These are phyloP conservation scores for Phoenix dactylifera DNA, from an alignment of 176 grass and related monocot species.

Conservation along the genomic window DNA sequence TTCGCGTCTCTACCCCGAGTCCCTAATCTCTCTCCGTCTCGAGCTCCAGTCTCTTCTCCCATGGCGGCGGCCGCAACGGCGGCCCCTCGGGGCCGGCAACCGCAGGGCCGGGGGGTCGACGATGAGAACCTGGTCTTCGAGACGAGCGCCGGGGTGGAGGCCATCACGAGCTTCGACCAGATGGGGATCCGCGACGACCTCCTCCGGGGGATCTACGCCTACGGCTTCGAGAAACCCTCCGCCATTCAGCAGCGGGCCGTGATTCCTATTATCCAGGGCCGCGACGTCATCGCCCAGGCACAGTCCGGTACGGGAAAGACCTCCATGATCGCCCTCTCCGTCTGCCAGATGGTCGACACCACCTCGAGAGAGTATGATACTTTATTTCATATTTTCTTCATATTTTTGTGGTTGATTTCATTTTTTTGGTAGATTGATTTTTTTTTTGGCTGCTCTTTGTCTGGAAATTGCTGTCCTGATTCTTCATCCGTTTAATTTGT, in stretches of 20 bases:
- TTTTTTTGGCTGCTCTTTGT: too few species aligned
- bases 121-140: slow-evolving; percentile 84
- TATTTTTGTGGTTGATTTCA: background rate
- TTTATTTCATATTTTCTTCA: background rate
- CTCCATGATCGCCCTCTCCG: slow-evolving; percentile 2
- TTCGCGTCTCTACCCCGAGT: background rate
- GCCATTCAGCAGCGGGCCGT: slow-evolving; percentile 3
- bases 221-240: slow-evolving; percentile 6
- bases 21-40: background rate
- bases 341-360: slow-evolving; percentile 6
- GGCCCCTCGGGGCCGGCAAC: slow-evolving; percentile 13
- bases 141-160: slow-evolving; percentile 79
- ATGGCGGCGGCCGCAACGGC: slow-evolving; percentile 23
- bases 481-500: too few species aligned
- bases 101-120: slow-evolving; percentile 35
- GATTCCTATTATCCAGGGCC: background rate
- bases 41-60: background rate
- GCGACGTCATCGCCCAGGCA: slow-evolving; percentile 3
- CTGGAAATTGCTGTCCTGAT: too few species aligned
- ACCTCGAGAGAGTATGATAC: background rate
- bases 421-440: background rate
- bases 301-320: slow-evolving; percentile 3
- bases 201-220: slow-evolving; percentile 27
- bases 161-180: slow-evolving; percentile 77
- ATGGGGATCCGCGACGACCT: slow-evolving; percentile 93